Evolutionary conservation across 768 basidiomycete species (phyloP).

Genomic region (Leccinum subtestaceum): DNA sequence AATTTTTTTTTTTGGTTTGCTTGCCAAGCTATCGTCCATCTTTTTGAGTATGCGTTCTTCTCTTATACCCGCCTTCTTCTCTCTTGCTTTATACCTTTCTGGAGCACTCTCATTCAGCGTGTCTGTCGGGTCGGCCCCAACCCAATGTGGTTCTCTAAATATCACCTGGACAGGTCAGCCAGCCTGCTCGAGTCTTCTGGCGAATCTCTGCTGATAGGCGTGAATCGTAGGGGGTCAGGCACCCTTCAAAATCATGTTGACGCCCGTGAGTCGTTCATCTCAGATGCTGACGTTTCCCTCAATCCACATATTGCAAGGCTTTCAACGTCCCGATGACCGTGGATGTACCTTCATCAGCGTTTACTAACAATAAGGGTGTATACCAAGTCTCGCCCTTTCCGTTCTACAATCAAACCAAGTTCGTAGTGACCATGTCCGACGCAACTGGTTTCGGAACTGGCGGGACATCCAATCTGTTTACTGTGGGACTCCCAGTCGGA

Average conservation of each 20-base stretch:
- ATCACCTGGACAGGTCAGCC: conserved; percentile 61
- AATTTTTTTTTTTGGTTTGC: conserved; percentile 5
- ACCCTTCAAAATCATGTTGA: conserved; percentile 49
- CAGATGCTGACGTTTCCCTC: neutral
- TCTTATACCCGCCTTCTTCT: conserved; percentile 23
- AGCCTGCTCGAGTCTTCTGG: neutral
- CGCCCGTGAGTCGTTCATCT: conserved; percentile 44
- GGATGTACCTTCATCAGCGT: conserved; percentile 53
- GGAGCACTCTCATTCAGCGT: conserved; percentile 43
- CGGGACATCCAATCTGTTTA: conserved; percentile 50
- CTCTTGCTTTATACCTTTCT: conserved; percentile 21
- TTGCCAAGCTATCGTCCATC: conserved; percentile 12
- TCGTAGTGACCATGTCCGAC: conserved; percentile 70
- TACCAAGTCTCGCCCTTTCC: conserved; percentile 46
- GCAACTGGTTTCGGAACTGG: conserved; percentile 66
- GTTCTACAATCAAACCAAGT: conserved; percentile 35
- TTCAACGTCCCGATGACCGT: conserved; percentile 54
- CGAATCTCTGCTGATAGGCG: neutral
- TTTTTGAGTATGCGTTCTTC: conserved; percentile 28
- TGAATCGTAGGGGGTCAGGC: conserved; percentile 48
- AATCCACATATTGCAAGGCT: conserved; percentile 34
- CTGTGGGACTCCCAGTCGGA: conserved; percentile 45
- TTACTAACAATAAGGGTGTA: conserved; percentile 51
- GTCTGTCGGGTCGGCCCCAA: conserved; percentile 43
- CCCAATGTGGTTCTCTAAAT: conserved; percentile 60